Evolutionary conservation across 768 basidiomycete genomes (phyloP).

Genomic region (Kwoniella dendrophila): DNA sequence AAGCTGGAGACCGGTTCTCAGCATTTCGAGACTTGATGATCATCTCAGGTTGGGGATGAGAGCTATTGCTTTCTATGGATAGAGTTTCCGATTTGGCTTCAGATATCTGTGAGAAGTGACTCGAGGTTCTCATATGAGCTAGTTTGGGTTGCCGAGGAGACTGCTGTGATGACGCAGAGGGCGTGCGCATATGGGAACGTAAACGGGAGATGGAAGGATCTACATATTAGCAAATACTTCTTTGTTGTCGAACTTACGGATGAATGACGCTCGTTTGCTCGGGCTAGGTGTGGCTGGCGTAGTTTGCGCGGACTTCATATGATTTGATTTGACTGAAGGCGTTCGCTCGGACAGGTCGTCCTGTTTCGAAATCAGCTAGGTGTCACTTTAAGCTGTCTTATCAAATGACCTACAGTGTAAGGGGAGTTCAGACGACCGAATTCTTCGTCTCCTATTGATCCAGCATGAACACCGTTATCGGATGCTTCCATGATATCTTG

Average conservation of each 20-base stretch:
- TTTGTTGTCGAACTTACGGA: conserved; percentile 19
- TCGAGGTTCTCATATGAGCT: conserved; percentile 28
- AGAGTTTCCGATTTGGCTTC: conserved; percentile 28
- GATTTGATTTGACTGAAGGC: conserved; percentile 8
- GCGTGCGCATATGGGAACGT: conserved; percentile 51
- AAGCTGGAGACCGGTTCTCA: conserved; percentile 27
- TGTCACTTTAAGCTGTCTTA: background rate
- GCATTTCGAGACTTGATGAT: background rate
- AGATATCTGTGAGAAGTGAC: conserved; percentile 44
- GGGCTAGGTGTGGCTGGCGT: conserved; percentile 15
- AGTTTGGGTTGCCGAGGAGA: conserved; percentile 26
- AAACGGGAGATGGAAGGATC: conserved; percentile 51
- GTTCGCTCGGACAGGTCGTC: conserved; percentile 15
- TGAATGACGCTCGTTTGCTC: conserved; percentile 29
- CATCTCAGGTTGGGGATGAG: background rate
- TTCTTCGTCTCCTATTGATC: conserved; percentile 23
- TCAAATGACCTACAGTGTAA: conserved; percentile 17
- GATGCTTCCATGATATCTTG: conserved; percentile 22
- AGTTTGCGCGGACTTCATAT: background rate
- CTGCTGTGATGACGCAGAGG: conserved; percentile 39
- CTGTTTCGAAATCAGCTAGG: background rate
- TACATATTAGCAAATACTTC: background rate
- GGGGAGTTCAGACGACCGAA: conserved; percentile 21
- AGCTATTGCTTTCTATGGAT: conserved; percentile 10
- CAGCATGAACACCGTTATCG: background rate